A percentile compares a stretch with the other conserved stretches of the same genome.
phyloP scores from a whole-genome alignment of 2,329 filamentous ascomycete species.

The Fragosphaeria purpurea region DNA sequence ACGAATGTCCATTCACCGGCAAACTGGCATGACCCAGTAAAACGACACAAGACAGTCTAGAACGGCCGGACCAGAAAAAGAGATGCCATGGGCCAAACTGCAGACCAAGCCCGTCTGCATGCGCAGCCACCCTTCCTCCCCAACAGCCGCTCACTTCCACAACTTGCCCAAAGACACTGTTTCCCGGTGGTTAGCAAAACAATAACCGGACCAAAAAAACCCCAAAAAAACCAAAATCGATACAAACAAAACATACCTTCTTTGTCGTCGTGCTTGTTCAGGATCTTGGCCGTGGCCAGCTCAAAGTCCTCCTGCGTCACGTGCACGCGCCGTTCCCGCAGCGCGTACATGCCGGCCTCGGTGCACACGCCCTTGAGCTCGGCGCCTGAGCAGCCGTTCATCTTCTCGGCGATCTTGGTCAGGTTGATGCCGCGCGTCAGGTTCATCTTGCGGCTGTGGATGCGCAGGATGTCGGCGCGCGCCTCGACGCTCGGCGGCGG shows the following conservation, averaged over 20 bases:
- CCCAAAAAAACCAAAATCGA: no score
- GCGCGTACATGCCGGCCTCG: constrained; percentile 95
- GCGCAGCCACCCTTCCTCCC: no score
- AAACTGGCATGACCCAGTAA: no score
- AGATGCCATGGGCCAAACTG: no score
- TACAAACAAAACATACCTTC: constrained; percentile 41
- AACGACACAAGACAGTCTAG: no score
- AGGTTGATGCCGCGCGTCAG: constrained; percentile 94
- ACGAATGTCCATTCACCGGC: no score
- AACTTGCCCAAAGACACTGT: constrained; percentile 62
- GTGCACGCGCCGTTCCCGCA: constrained; percentile 90
- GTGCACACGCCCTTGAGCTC: constrained; percentile 99
- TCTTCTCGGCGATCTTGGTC: constrained; percentile 98
- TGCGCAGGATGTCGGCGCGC: constrained; percentile 91
- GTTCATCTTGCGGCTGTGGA: constrained; percentile 98
- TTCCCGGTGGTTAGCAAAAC: constrained; percentile 3
- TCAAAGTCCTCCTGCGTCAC: constrained; percentile 99
- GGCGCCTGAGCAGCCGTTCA: constrained; percentile 97
- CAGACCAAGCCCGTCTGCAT: no score
- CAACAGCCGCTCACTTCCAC: constrained; percentile 39
- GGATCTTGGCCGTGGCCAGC: constrained; percentile 93
- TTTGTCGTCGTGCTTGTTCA: constrained; percentile 99
- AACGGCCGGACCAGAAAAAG: no score
- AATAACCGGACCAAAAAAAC: not conserved
- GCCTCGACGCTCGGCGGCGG: constrained; percentile 94